These are phyloP conservation scores for Nidularia sp. DNA, from an alignment of 768 basidiomycete genomes.

Conservation along the genomic window DNA sequence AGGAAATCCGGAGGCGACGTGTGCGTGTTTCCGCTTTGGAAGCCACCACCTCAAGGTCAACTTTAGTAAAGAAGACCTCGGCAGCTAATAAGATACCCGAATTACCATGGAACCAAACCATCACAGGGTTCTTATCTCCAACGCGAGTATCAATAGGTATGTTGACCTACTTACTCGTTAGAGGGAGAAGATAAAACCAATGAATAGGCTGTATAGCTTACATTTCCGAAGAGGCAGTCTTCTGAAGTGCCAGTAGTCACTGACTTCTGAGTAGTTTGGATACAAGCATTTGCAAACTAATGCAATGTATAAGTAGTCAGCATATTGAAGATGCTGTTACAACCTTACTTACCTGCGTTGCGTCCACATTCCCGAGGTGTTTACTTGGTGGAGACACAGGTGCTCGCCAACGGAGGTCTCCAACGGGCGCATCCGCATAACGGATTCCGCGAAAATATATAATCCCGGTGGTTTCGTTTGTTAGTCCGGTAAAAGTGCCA, in stretches of 20 bases:
- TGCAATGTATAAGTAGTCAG: not conserved
- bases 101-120: slow-evolving; percentile 40
- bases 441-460: slow-evolving; percentile 36
- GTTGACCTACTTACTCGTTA: slow-evolving; percentile 20
- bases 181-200: not conserved
- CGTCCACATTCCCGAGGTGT: slow-evolving; percentile 31
- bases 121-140: slow-evolving; percentile 24
- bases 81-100: not conserved
- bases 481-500: slow-evolving; percentile 30
- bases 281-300: slow-evolving; percentile 30
- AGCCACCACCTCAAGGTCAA: slow-evolving; percentile 32
- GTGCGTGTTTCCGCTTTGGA: slow-evolving; percentile 29
- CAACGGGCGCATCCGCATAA: slow-evolving; percentile 38
- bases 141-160: slow-evolving; percentile 20
- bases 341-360: slow-evolving; percentile 21
- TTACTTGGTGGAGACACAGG: slow-evolving; percentile 32
- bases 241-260: slow-evolving; percentile 27
- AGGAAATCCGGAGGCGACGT: slow-evolving; percentile 25
- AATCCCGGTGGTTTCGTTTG: slow-evolving; percentile 22
- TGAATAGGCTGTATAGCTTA: slow-evolving; percentile 6
- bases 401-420: slow-evolving; percentile 34
- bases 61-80: not conserved
- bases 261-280: slow-evolving; percentile 22
- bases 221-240: slow-evolving; percentile 41
- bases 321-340: not conserved